phyloP scores from a whole-genome alignment of 352 stramenopile species.

The Pythium periplocum region DNA sequence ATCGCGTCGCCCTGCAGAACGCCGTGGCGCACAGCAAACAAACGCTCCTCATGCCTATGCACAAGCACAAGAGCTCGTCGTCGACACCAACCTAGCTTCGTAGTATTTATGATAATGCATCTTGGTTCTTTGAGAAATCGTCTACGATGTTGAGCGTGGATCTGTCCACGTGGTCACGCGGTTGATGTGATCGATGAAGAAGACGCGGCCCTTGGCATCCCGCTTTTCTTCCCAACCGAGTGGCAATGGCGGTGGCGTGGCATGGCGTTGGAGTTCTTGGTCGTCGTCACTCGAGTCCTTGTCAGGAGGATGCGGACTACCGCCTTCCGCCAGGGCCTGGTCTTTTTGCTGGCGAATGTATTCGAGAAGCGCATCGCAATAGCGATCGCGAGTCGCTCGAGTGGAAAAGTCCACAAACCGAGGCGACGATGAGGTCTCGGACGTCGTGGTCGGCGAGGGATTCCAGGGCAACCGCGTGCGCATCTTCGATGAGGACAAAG shows the following conservation, averaged over 20 bases:
- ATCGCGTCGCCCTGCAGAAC: conserved; percentile 58
- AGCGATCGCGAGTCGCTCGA: conserved; percentile 49
- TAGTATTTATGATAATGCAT: too few relatives aligned
- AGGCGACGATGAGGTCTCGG: conserved; percentile 7
- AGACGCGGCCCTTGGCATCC: conserved; percentile 58
- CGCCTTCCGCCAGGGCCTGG: conserved; percentile 14
- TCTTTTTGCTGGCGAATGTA: conserved; percentile 74
- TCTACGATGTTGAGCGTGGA: conserved; percentile 20
- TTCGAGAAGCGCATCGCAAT: conserved; percentile 59
- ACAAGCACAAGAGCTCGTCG: too few relatives aligned
- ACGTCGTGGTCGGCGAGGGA: conserved; percentile 9
- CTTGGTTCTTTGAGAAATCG: too few relatives aligned
- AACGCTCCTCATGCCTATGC: conserved; percentile 22
- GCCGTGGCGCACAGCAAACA: conserved; percentile 65
- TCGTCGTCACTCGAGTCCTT: conserved; percentile 2
- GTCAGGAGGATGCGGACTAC: conserved; percentile 2
- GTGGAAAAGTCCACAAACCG: conserved; percentile 36
- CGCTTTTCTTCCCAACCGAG: conserved; percentile 67
- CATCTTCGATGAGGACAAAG: background rate
- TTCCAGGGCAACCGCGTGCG: conserved; percentile 10
- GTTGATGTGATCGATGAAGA: conserved; percentile 78
- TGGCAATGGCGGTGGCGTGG: conserved; percentile 27
- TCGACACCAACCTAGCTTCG: too few relatives aligned
- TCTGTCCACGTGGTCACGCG: conserved; percentile 68
- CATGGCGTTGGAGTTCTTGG: conserved; percentile 2